Base-by-base conservation (phyloP, 1,139 yeast genomes). In the Blastobotrys indianensis region DNA sequence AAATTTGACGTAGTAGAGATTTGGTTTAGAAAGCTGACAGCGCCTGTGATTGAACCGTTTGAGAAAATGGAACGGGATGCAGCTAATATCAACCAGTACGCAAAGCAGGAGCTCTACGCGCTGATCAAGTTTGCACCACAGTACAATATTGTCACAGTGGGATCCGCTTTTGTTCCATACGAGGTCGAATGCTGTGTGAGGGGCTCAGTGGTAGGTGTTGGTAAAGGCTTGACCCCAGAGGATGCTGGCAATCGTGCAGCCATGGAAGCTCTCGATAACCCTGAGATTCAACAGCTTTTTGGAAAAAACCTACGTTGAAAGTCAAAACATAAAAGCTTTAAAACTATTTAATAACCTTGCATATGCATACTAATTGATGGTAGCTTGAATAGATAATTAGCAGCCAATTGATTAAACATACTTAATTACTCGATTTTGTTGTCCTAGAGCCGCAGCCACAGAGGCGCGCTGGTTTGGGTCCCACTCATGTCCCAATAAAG, bases 161-260 rank as follows among this genome's bases (percentile, higher is more conserved):
- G 37, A 13, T 20, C 29, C n/a, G 32, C 20, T 8, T 40, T 32
- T 33, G 35, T 17, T 9, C 31, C 29, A 3, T 44, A 29, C 30
- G 39, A 39, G 28, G 42, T 44, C 12, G 46, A 44, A n/a, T 44
- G 46, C 23, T 44, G 46, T 28, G 30, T 44, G 7, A 12, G 39
- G 3, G 46, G 46, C 20, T 44, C 46, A 2, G 46, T 44, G 20
- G 43, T 44, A 12, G 42, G 39, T 4, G 35, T 42, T 13, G 46
- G 46, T 8, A 7, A 17, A 9, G 46, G 43, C 2, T 20, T 33
- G 20, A 34, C 39, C 7, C 20, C 17, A 3, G 20, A 16, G 10
- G 46, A 44, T 5, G 46, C 46, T 12, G 43, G 42, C 9, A 29
- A 12, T 5, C 34, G 46, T 9, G 46, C 46, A 2, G 46, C 46